Conservation (phyloP, 257 asterid species). For the Solanum stenotomum region DNA sequence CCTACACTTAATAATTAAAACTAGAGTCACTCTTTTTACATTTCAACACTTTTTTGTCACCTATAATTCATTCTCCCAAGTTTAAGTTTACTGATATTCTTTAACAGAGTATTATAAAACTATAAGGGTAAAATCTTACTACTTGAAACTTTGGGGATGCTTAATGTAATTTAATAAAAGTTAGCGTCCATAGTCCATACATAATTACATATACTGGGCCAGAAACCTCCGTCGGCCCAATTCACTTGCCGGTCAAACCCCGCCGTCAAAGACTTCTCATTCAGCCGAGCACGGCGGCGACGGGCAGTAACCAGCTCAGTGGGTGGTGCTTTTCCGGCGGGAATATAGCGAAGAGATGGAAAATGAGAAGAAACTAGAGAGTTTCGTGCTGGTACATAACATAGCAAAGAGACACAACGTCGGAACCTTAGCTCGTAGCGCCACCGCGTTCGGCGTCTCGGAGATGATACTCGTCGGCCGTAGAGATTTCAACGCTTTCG, state of each 20-base stretch:
- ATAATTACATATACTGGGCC: neutral
- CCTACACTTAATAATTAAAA: too few relatives aligned
- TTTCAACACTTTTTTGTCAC: too few relatives aligned
- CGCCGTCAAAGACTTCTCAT: neutral
- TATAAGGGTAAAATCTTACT: neutral
- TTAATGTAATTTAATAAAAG: neutral
- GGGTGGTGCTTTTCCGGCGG: neutral
- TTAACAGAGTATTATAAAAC: too few relatives aligned
- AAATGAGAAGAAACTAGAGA: slow-evolving; percentile 28
- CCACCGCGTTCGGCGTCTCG: slow-evolving; percentile 91
- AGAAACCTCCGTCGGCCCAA: neutral
- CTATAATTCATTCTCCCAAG: too few relatives aligned
- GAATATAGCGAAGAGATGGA: slow-evolving; percentile 24
- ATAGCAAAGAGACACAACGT: slow-evolving; percentile 98
- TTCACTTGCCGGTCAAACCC: neutral
- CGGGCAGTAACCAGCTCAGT: neutral
- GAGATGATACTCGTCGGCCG: slow-evolving; percentile 85
- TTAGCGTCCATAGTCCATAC: neutral
- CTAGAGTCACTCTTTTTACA: too few relatives aligned
- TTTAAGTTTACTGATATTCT: too few relatives aligned
- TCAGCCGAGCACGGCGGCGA: neutral
- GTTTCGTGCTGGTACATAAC: slow-evolving; percentile 87
- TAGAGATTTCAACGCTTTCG: slow-evolving; percentile 89
- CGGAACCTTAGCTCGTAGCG: slow-evolving; percentile 96
- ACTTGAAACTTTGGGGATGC: neutral